phyloP scores from a whole-genome alignment of 495 filamentous ascomycete species.

The Hypoxylon intermedium region DNA sequence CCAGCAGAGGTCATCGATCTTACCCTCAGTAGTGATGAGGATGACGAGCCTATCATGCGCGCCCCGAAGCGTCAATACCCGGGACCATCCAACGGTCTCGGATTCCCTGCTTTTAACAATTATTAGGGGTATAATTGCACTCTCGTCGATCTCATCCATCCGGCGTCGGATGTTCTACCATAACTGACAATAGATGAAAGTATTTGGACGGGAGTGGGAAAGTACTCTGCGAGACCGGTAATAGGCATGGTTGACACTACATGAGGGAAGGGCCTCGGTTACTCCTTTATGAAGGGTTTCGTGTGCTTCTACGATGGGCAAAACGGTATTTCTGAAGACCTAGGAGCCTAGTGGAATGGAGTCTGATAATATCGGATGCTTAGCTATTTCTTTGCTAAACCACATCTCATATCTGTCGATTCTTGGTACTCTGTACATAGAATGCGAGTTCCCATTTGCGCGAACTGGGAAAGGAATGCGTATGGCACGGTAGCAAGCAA shows the following conservation, averaged over 20 bases:
- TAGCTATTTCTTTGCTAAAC: neutral
- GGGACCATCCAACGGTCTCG: slow-evolving; percentile 9
- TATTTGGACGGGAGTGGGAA: neutral
- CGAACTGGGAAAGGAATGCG: neutral
- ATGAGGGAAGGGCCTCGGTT: neutral
- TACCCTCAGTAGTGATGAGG: slow-evolving; percentile 76
- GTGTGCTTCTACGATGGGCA: neutral
- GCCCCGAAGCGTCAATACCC: slow-evolving; percentile 62
- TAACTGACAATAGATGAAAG: neutral
- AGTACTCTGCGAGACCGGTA: neutral
- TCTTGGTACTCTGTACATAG: slow-evolving; percentile 29
- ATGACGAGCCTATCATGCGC: slow-evolving; percentile 65
- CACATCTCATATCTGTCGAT: neutral
- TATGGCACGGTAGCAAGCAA: neutral
- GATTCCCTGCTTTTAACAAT: slow-evolving; percentile 4
- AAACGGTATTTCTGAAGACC: neutral
- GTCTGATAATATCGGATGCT: neutral
- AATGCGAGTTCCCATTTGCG: slow-evolving; percentile 1
- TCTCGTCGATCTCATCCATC: neutral
- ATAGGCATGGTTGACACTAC: neutral
- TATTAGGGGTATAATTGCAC: slow-evolving; percentile 10
- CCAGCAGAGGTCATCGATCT: slow-evolving; percentile 77
- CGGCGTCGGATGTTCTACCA: neutral
- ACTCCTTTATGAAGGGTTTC: neutral
- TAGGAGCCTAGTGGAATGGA: neutral